A percentile compares a stretch with the other conserved stretches of the same genome.
These are phyloP conservation scores for Pseudocercospora pini-densiflorae DNA, from an alignment of 2,329 filamentous ascomycete genomes.

Conservation along the genomic window DNA sequence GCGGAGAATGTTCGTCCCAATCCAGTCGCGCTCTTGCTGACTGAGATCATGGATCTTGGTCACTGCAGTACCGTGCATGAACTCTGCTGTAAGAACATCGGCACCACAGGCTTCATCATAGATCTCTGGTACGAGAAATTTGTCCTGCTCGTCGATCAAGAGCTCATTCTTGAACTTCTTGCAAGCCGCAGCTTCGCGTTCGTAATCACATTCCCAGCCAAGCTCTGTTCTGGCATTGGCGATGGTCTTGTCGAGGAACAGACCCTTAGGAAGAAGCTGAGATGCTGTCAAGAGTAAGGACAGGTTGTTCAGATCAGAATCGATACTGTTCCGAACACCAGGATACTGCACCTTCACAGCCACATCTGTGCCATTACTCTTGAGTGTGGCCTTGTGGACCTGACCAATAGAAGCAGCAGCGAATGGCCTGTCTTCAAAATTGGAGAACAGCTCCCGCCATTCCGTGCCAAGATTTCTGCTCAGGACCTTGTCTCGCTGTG, in stretches of 20 bases:
- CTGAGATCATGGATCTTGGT: constrained; percentile 75
- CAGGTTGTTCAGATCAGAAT: constrained; percentile 93
- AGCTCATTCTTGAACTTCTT: constrained; percentile 72
- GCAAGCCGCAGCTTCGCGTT: constrained; percentile 82
- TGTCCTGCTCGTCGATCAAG: constrained; percentile 71
- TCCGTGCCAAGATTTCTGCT: constrained; percentile 75
- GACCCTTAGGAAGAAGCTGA: constrained; percentile 82
- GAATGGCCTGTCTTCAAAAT: constrained; percentile 89
- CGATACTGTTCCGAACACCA: constrained; percentile 92
- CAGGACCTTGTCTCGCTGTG: constrained; percentile 86
- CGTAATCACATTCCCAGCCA: constrained; percentile 96
- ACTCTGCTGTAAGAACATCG: constrained; percentile 91
- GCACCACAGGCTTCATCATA: constrained; percentile 79
- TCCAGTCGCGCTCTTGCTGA: constrained; percentile 90
- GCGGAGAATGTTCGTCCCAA: constrained; percentile 89
- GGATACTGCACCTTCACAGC: constrained; percentile 98
- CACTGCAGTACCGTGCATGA: constrained; percentile 83
- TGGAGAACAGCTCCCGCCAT: constrained; percentile 81
- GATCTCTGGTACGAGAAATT: constrained; percentile 80
- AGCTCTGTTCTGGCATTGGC: constrained; percentile 91
- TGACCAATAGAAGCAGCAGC: constrained; percentile 97
- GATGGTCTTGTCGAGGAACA: constrained; percentile 97
- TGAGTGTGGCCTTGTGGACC: constrained; percentile 83
- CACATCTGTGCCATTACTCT: constrained; percentile 73
- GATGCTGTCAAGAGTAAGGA: constrained; percentile 89